Conservation (phyloP, 768 basidiomycete species). For the Tulasnella sp. region DNA sequence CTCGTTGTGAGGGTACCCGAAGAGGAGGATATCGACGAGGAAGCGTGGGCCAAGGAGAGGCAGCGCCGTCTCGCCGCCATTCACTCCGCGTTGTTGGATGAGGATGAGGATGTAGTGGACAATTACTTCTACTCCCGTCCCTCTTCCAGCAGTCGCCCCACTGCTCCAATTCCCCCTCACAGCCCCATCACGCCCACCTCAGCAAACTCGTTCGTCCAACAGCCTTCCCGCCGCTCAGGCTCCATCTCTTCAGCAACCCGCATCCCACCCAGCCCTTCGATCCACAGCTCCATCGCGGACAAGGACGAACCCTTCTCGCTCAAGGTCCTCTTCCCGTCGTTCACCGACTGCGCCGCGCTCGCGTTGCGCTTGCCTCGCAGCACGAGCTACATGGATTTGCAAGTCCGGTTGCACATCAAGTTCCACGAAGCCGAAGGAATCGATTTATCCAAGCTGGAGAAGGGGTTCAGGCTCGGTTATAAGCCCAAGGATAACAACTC, state of each 20-base stretch:
- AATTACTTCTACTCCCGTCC: constrained; percentile 18
- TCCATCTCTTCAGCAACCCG: not conserved
- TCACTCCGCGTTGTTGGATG: not conserved
- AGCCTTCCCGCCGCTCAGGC: not conserved
- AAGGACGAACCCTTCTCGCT: constrained; percentile 9
- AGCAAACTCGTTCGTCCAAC: not conserved
- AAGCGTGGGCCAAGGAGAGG: constrained; percentile 6
- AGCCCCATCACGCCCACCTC: not conserved
- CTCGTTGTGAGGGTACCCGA: not conserved
- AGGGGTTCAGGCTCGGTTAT: constrained; percentile 12
- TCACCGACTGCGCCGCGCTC: constrained; percentile 19
- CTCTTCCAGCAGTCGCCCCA: not conserved
- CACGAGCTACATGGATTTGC: constrained; percentile 17
- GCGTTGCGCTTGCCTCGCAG: constrained; percentile 8
- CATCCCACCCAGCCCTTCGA: not conserved
- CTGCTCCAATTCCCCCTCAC: not conserved
- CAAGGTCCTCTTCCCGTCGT: constrained; percentile 23
- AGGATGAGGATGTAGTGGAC: constrained; percentile 12
- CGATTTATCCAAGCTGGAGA: constrained; percentile 1
- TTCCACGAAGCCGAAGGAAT: constrained; percentile 24
- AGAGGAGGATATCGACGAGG: constrained; percentile 8
- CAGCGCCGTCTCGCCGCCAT: not conserved
- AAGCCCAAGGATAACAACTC: not conserved
- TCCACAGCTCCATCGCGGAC: not conserved
- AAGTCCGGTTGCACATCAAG: constrained; percentile 14